phyloP scores from a whole-genome alignment of 2,329 filamentous ascomycete species.

The Colletotrichum eleusines region DNA sequence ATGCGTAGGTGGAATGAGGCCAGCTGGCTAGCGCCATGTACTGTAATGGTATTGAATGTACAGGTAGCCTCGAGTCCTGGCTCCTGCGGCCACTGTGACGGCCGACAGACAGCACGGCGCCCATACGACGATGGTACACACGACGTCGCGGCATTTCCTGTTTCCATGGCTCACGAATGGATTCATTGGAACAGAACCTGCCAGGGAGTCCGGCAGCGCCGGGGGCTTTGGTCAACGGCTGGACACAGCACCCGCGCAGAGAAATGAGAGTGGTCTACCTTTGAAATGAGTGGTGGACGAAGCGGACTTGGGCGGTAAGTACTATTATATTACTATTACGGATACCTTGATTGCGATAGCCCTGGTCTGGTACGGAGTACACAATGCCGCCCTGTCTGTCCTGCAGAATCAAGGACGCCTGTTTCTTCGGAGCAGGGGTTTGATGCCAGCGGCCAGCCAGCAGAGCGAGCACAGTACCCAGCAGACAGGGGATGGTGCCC shows the following conservation, averaged over 20 bases:
- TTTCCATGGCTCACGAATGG: slow-evolving; percentile 15
- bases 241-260: slow-evolving; percentile 20
- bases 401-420: slow-evolving; percentile 35
- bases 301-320: too few relatives aligned
- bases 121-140: slow-evolving; percentile 10
- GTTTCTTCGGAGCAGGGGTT: slow-evolving; percentile 34
- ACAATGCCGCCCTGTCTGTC: slow-evolving; percentile 10
- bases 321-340: too few relatives aligned
- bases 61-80: slow-evolving; percentile 49
- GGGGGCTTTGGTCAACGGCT: slow-evolving; percentile 25
- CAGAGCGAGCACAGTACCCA: too few relatives aligned
- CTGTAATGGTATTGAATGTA: too few relatives aligned
- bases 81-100: slow-evolving; percentile 46
- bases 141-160: slow-evolving; percentile 25
- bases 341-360: slow-evolving; percentile 18
- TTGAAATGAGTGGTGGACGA: slow-evolving; percentile 34
- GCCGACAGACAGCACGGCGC: slow-evolving; percentile 26
- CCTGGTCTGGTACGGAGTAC: slow-evolving; percentile 27
- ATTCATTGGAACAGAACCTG: background rate
- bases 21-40: slow-evolving; percentile 51
- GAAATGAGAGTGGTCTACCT: slow-evolving; percentile 29
- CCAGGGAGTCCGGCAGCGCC: slow-evolving; percentile 5
- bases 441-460: slow-evolving; percentile 15
- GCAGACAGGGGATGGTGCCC: background rate
- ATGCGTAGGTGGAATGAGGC: slow-evolving; percentile 53